Conservation (phyloP, 1,284 basidiomycete genomes). For the Sanghuangporus weigelae region DNA sequence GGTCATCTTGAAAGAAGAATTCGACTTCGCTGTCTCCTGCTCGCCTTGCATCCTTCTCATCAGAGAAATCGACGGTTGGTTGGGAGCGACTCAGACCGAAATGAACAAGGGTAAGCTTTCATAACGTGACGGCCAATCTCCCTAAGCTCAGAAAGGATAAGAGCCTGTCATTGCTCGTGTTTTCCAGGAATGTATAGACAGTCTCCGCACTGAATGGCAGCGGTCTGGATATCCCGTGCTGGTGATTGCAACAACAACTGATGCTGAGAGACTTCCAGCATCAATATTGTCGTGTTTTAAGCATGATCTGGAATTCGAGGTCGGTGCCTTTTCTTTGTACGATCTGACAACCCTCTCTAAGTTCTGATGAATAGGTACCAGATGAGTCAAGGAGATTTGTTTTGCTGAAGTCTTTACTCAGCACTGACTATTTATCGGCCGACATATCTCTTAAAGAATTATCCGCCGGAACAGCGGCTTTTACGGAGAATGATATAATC, state of each 20-base stretch:
- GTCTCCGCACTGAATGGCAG: conserved; percentile 50
- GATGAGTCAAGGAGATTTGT: conserved; percentile 68
- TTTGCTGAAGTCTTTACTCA: conserved; percentile 54
- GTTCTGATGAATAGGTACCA: conserved; percentile 56
- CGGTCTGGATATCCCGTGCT: conserved; percentile 63
- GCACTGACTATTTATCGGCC: conserved; percentile 47
- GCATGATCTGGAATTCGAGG: conserved; percentile 78
- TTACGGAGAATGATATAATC: conserved; percentile 81
- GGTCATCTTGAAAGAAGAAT: conserved; percentile 66
- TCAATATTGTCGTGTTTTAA: conserved; percentile 79
- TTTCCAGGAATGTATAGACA: conserved; percentile 63
- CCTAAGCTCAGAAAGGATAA: conserved; percentile 22
- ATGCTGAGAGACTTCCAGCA: conserved; percentile 62
- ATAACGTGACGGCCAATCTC: neutral
- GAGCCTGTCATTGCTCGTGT: conserved; percentile 59
- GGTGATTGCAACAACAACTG: conserved; percentile 73
- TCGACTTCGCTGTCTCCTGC: conserved; percentile 77
- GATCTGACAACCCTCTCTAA: neutral
- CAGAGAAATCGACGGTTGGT: conserved; percentile 80
- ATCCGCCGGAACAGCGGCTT: conserved; percentile 88
- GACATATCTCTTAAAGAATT: conserved; percentile 76
- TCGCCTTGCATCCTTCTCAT: conserved; percentile 86
- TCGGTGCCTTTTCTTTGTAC: conserved; percentile 27
- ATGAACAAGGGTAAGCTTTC: conserved; percentile 57
- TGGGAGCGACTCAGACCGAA: conserved; percentile 66